These are phyloP conservation scores for Dianthus caryophyllus DNA, from an alignment of 148 eudicot genomes.

Conservation along the genomic window DNA sequence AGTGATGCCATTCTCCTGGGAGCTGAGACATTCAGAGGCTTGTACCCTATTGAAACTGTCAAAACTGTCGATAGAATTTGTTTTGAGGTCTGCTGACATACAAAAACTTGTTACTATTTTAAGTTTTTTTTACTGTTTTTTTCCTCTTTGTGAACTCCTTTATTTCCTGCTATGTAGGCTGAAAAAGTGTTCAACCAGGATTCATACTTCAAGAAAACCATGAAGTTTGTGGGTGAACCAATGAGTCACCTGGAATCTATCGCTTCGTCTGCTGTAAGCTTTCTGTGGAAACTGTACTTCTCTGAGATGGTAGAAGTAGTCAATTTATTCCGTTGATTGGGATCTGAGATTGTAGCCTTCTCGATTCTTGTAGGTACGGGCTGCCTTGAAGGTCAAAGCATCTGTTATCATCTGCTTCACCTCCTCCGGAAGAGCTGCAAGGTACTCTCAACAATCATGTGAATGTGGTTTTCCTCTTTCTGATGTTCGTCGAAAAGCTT, in stretches of 20 bases:
- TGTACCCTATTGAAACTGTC: conserved; percentile 86
- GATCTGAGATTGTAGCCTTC: background rate
- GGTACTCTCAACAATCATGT: conserved; percentile 48
- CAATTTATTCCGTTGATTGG: background rate
- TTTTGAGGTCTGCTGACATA: conserved; percentile 57
- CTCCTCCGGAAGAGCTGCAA: conserved; percentile 95
- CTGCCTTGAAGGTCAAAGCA: conserved; percentile 94
- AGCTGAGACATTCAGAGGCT: conserved; percentile 89
- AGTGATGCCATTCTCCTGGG: conserved; percentile 97
- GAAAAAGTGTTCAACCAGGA: conserved; percentile 49
- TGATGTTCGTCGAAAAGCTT: too few species aligned
- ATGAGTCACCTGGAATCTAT: conserved; percentile 47
- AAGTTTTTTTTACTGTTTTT: too few species aligned
- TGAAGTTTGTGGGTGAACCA: conserved; percentile 44
- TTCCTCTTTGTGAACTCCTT: background rate
- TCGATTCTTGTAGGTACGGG: conserved; percentile 59
- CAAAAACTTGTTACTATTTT: too few species aligned
- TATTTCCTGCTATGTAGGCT: conserved; percentile 25
- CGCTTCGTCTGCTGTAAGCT: conserved; percentile 44
- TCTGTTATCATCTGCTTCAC: conserved; percentile 96
- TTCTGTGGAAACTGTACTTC: background rate
- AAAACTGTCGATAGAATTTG: conserved; percentile 84
- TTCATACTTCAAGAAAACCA: conserved; percentile 43
- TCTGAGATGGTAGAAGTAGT: too few species aligned
- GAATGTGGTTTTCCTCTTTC: too few species aligned